Evolutionary conservation across 1,284 basidiomycete species (phyloP).

Genomic region (Kalmanozyma brasiliensis): DNA sequence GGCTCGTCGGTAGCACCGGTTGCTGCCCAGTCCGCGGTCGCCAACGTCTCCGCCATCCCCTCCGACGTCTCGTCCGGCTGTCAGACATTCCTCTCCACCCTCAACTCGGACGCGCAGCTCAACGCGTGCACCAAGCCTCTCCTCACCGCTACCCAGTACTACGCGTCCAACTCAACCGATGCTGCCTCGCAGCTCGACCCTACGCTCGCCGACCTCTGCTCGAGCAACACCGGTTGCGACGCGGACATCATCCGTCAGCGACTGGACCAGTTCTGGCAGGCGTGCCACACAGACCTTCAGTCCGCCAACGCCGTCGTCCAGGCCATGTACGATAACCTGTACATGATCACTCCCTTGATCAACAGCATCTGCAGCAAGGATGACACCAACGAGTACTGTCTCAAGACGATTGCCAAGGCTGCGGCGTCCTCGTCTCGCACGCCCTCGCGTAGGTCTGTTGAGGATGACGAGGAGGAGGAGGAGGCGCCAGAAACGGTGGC

Average conservation of each 20-base stretch:
- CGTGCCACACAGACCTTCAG: slow-evolving; percentile 53
- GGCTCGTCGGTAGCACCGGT: slow-evolving; percentile 28
- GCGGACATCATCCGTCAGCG: slow-evolving; percentile 44
- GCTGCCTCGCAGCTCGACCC: slow-evolving; percentile 39
- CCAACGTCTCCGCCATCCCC: slow-evolving; percentile 42
- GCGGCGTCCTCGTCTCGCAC: slow-evolving; percentile 22
- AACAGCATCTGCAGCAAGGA: slow-evolving; percentile 59
- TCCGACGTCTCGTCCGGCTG: slow-evolving; percentile 38
- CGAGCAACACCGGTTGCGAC: slow-evolving; percentile 46
- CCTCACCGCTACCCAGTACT: slow-evolving; percentile 47
- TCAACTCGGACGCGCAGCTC: slow-evolving; percentile 53
- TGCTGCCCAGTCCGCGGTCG: slow-evolving; percentile 33
- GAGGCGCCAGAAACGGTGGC: slow-evolving; percentile 15
- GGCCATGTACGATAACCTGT: slow-evolving; percentile 59
- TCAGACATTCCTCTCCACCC: slow-evolving; percentile 40
- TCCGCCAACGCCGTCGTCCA: slow-evolving; percentile 32
- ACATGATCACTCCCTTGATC: slow-evolving; percentile 60
- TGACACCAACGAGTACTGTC: slow-evolving; percentile 47
- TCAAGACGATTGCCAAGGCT: slow-evolving; percentile 51
- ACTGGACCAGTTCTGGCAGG: slow-evolving; percentile 53
- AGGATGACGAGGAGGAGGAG: slow-evolving; percentile 9
- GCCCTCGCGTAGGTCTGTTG: slow-evolving; percentile 11
- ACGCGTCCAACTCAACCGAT: slow-evolving; percentile 47
- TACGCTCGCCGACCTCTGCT: slow-evolving; percentile 51
- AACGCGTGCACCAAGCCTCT: slow-evolving; percentile 54